These are phyloP conservation scores for Craspedostauros australis DNA, from an alignment of 108 stramenopile genomes.

Conservation along the genomic window DNA sequence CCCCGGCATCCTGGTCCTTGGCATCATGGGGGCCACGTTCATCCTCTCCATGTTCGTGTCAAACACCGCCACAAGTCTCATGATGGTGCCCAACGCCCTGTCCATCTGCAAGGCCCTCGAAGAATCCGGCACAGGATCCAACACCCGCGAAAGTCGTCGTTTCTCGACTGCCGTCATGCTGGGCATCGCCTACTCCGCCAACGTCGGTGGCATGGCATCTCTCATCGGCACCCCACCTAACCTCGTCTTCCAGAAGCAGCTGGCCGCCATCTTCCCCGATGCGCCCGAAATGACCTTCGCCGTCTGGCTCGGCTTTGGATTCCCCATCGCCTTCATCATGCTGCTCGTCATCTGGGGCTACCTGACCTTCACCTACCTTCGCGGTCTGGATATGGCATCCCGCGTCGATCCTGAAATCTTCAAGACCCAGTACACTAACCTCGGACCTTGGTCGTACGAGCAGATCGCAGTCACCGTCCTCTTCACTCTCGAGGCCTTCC, in stretches of 20 bases:
- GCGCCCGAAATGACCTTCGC: slow-evolving; percentile 8
- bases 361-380: slow-evolving; percentile 6
- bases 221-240: slow-evolving; percentile 9
- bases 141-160: neutral
- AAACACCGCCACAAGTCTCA: slow-evolving; percentile 7
- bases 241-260: slow-evolving; percentile 7
- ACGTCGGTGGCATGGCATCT: slow-evolving; percentile 13
- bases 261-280: slow-evolving; percentile 8
- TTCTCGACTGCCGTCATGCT: slow-evolving; percentile 3
- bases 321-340: slow-evolving; percentile 1
- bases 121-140: neutral
- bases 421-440: slow-evolving; percentile 2
- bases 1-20: slow-evolving; percentile 2
- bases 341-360: slow-evolving; percentile 6
- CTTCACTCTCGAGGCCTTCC: neutral
- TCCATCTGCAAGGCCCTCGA: neutral
- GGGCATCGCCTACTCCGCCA: slow-evolving; percentile 10
- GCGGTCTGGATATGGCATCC: neutral
- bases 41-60: slow-evolving; percentile 16
- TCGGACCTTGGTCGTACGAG: slow-evolving; percentile 6
- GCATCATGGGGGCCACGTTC: slow-evolving; percentile 9
- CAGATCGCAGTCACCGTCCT: neutral
- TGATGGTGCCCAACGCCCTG: slow-evolving; percentile 16
- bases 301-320: slow-evolving; percentile 11
- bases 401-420: neutral